A percentile compares a stretch with the other conserved stretches of the same genome.
Evolutionary conservation across 768 basidiomycete genomes (phyloP).

Genomic region (Panaeolus cyanescens): DNA sequence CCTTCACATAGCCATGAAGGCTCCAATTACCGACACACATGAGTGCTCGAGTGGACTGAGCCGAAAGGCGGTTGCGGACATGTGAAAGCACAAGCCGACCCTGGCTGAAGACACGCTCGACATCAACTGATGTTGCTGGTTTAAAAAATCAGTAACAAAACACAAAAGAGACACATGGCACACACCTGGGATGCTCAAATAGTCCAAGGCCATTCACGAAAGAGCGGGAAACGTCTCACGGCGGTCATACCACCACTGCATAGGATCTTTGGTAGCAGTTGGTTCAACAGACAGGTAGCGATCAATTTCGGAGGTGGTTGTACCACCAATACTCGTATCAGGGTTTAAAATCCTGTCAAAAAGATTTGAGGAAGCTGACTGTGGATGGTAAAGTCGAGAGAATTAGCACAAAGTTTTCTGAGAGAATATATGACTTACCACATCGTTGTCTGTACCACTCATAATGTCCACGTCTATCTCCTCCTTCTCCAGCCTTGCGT

Average conservation of each 20-base stretch:
- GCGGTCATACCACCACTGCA: slow-evolving; percentile 13
- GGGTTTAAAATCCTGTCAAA: background rate
- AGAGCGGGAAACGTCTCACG: slow-evolving; percentile 13
- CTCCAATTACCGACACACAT: slow-evolving; percentile 15
- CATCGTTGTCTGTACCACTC: too few relatives aligned
- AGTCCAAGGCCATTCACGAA: slow-evolving; percentile 28
- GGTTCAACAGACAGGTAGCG: slow-evolving; percentile 11
- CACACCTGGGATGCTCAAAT: slow-evolving; percentile 22
- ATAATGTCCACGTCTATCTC: background rate
- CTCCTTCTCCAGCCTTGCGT: background rate
- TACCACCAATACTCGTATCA: too few relatives aligned
- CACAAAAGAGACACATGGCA: background rate
- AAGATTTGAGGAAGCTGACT: background rate
- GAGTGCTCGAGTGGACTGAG: slow-evolving; percentile 5
- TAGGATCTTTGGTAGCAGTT: slow-evolving; percentile 6
- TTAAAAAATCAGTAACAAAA: background rate
- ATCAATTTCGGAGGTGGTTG: slow-evolving; percentile 9
- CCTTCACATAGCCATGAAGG: slow-evolving; percentile 1
- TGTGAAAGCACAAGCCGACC: slow-evolving; percentile 2
- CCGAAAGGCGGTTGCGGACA: background rate
- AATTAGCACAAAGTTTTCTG: background rate
- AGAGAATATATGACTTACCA: background rate
- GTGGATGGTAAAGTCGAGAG: background rate
- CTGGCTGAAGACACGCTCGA: slow-evolving; percentile 13
- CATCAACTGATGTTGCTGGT: slow-evolving; percentile 20